These are phyloP conservation scores for Diospyros lotus DNA, from an alignment of 148 eudicot genomes.

Conservation along the genomic window DNA sequence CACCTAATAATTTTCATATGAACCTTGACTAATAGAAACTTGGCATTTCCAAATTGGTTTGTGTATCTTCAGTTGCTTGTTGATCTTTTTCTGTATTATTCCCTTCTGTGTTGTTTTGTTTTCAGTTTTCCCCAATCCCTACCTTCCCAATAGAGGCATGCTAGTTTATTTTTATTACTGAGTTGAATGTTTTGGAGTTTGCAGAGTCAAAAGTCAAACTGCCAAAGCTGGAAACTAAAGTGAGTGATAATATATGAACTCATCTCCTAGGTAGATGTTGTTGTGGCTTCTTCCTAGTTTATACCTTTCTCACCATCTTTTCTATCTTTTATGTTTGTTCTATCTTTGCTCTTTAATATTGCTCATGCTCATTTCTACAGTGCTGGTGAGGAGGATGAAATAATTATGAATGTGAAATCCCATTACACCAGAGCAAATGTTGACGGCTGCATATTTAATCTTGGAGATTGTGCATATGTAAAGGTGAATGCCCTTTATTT, in stretches of 20 bases:
- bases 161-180: constrained; percentile 17
- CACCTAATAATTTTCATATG: too few species aligned
- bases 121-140: constrained; percentile 14
- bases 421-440: constrained; percentile 72
- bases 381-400: constrained; percentile 73
- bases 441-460: constrained; percentile 36
- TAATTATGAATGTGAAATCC: constrained; percentile 58
- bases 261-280: constrained; percentile 25
- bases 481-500: constrained; percentile 41
- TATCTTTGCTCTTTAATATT: constrained; percentile 18
- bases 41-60: too few species aligned
- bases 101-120: neutral
- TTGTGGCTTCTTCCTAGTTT: constrained; percentile 6
- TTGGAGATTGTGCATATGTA: constrained; percentile 81
- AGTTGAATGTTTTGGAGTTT: constrained; percentile 42
- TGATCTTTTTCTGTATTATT: too few species aligned
- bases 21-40: too few species aligned
- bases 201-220: constrained; percentile 58
- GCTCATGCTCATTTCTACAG: constrained; percentile 32
- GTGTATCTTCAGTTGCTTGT: too few species aligned
- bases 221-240: constrained; percentile 67
- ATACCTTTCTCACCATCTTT: constrained; percentile 3
- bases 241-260: constrained; percentile 54
- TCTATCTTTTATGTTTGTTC: constrained; percentile 10
- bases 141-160: neutral